Evolutionary conservation across 768 basidiomycete genomes (phyloP).

Genomic region (Agaricus sinodeliciosus): DNA sequence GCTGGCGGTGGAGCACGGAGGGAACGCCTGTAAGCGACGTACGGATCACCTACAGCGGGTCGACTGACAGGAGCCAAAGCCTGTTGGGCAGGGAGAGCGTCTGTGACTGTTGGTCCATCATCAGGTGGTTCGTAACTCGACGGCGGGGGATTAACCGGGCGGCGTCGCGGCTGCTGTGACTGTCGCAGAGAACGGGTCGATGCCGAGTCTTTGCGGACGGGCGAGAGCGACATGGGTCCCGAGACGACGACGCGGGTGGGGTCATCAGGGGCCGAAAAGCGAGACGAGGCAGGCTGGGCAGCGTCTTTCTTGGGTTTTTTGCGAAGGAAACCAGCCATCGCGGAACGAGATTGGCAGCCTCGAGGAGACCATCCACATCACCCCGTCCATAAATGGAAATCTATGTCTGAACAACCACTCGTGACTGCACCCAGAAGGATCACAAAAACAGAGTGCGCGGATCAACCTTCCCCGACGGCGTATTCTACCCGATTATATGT

Average conservation of each 20-base stretch:
- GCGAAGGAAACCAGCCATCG: conserved; percentile 54
- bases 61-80: conserved; percentile 14
- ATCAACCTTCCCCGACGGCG: neutral
- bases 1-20: conserved; percentile 10
- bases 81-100: conserved; percentile 5
- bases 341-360: conserved; percentile 9
- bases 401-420: neutral
- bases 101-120: neutral
- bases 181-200: neutral
- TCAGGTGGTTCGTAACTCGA: neutral
- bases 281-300: conserved; percentile 18
- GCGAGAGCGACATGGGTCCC: conserved; percentile 28
- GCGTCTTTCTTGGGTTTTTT: conserved; percentile 35
- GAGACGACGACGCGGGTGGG: conserved; percentile 24
- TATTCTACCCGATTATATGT: neutral
- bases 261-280: conserved; percentile 28
- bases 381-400: conserved; percentile 2
- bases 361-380: conserved; percentile 2
- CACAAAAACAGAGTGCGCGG: neutral
- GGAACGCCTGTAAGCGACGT: conserved; percentile 2
- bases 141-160: neutral
- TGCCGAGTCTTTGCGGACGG: conserved; percentile 18
- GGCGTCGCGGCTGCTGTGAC: neutral
- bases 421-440: too few relatives aligned
- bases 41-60: conserved; percentile 18